These are phyloP conservation scores for Leccinum subgranulosum DNA, from an alignment of 768 basidiomycete genomes.

Conservation along the genomic window DNA sequence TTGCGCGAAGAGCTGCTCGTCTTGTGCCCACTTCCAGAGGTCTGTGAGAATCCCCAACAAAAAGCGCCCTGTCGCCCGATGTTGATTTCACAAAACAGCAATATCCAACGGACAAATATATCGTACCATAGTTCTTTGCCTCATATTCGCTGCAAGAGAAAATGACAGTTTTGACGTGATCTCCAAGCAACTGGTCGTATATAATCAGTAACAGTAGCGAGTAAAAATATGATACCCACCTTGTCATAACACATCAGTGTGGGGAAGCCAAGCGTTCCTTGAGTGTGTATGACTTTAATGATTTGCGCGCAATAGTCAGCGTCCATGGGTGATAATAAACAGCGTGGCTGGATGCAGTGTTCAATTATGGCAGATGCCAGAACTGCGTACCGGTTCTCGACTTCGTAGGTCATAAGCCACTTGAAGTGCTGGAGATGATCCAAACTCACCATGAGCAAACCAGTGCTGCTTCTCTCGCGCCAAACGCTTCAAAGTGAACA, in stretches of 20 bases:
- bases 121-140: conserved; percentile 86
- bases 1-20: conserved; percentile 69
- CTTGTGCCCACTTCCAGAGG: conserved; percentile 73
- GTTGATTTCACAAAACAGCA: neutral
- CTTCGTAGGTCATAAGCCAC: conserved; percentile 15
- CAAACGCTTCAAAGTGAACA: conserved; percentile 74
- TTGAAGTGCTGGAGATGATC: neutral
- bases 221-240: conserved; percentile 37
- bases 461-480: conserved; percentile 77
- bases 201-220: neutral
- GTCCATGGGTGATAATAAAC: conserved; percentile 93
- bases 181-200: conserved; percentile 68
- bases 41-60: conserved; percentile 75
- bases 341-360: conserved; percentile 90
- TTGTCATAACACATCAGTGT: conserved; percentile 84
- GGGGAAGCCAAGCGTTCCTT: conserved; percentile 88
- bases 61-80: conserved; percentile 67
- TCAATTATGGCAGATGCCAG: conserved; percentile 71
- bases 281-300: conserved; percentile 80
- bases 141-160: conserved; percentile 97
- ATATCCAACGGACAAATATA: neutral
- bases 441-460: conserved; percentile 62
- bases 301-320: conserved; percentile 93
- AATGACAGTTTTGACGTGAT: conserved; percentile 78
- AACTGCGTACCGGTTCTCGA: conserved; percentile 37